Base-by-base conservation (phyloP, 441 rosid genomes). In the Populus hybrid region DNA sequence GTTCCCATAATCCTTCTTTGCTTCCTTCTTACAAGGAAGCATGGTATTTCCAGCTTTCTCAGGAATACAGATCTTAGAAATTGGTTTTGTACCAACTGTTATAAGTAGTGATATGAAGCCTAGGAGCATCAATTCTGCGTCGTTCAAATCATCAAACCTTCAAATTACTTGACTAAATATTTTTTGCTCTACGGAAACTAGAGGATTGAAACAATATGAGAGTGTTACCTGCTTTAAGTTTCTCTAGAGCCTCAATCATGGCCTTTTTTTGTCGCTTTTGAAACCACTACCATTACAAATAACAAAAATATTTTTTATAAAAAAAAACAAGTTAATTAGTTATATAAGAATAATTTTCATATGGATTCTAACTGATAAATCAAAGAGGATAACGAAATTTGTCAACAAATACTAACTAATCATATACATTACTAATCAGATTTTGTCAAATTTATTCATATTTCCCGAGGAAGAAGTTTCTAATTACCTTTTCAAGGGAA, bases 31-130 rank as follows among this genome's bases (percentile, higher is more conserved):
- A 61, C 87, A 82, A 14, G 87, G 87, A 69, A 84, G 84, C 87
- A 84, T 84, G 36, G n/a, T 38, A 9, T 63, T 66, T 65, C 72
- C 79, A 50, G 74, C 74, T 68, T 72, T 64, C 35, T 76, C 74
- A 0, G 84, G 76, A 26, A 84, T 82, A 4, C 84, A 82, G 64
- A 84, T 75, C 78, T 45, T 65, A 28, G 84, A 82, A 35, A 82
- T 59, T n/a, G 87, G 84, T 33, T 79, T 40, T 28, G 84, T 82
- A 18, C 86, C 86, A 64, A 83, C 86, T 9, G 86, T 81, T 53
- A 83, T 81, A 21, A 83, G 86, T 50, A 83, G 78, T 6, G 86
- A 83, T 50, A 83, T 73, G 80, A 83, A 83, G 66, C 86, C 84
- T 73, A 83, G 73, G 4, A 83, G 77, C 84, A 83, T 83, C 80